Conservation (phyloP, 306 rosid genomes). For the Dryas drummondii region DNA sequence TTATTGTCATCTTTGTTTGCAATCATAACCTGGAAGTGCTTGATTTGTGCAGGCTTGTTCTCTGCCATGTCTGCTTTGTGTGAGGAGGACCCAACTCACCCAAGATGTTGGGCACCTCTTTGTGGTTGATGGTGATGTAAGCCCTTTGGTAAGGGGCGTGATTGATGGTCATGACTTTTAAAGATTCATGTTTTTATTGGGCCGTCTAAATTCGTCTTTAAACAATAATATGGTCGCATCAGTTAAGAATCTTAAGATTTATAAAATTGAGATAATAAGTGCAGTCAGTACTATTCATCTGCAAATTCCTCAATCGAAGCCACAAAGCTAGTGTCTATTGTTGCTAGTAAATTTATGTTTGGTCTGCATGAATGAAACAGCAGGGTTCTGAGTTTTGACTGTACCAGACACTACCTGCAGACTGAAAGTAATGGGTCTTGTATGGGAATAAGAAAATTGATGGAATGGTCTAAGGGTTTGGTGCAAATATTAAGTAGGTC, state of each 20-base stretch:
- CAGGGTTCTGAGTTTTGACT: constrained; percentile 1
- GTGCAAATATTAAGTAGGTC: constrained; percentile 17
- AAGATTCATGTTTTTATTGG: background rate
- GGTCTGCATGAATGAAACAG: constrained; percentile 15
- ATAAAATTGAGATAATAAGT: too few species aligned
- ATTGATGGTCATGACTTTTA: background rate
- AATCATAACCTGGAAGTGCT: constrained; percentile 40
- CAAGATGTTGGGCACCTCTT: constrained; percentile 36
- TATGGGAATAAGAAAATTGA: background rate
- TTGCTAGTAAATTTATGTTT: background rate
- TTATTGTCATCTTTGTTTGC: constrained; percentile 33
- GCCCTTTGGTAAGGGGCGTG: constrained; percentile 22
- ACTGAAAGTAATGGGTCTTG: constrained; percentile 17
- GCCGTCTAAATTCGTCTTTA: background rate
- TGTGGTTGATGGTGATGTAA: constrained; percentile 16
- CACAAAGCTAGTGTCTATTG: background rate
- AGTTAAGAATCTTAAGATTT: too few species aligned
- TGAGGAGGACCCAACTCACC: constrained; percentile 2
- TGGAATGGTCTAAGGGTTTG: constrained; percentile 8
- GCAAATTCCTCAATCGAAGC: constrained; percentile 17
- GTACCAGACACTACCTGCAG: background rate
- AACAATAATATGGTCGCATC: too few species aligned
- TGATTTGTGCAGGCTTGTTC: constrained; percentile 43
- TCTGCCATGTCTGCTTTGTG: constrained; percentile 50
- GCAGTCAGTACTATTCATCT: background rate